Evolutionary conservation across 169 alveolate genomes (phyloP).

Genomic region (Plasmodium billcollinsi): DNA sequence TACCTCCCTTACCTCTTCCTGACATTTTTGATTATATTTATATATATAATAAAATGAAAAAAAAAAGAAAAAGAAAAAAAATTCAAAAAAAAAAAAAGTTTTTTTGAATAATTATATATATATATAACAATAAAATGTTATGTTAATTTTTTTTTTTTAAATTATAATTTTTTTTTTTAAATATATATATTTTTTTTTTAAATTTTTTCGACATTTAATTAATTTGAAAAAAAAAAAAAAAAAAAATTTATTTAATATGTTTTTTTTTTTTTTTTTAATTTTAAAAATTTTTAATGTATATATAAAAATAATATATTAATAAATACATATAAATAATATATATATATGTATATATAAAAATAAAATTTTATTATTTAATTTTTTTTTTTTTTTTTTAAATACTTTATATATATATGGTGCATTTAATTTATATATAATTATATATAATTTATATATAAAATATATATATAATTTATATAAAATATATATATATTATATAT

Average conservation of each 20-base stretch:
- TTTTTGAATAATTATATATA: background rate
- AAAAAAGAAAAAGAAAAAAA: constrained; percentile 35
- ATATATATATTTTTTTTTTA: constrained; percentile 16
- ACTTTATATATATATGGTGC: constrained; percentile 35
- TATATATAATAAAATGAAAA: constrained; percentile 24
- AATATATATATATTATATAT: too few relatives aligned
- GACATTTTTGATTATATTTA: constrained; percentile 89
- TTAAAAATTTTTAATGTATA: background rate
- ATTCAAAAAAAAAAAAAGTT: constrained; percentile 23
- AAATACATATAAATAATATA: too few relatives aligned
- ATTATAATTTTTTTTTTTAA: background rate
- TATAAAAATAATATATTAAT: background rate
- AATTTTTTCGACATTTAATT: constrained; percentile 21
- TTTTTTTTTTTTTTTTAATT: constrained; percentile 10
- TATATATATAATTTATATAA: too few relatives aligned
- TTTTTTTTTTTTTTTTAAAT: constrained; percentile 1
- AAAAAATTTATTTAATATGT: constrained; percentile 19
- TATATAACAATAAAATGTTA: constrained; percentile 4
- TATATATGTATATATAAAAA: constrained; percentile 1
- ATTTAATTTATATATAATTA: background rate
- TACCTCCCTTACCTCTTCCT: constrained; percentile 99
- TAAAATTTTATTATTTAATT: constrained; percentile 23
- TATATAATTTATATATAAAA: background rate
- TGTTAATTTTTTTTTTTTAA: constrained; percentile 3
- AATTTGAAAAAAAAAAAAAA: constrained; percentile 24